Conservation (phyloP, 2,329 filamentous ascomycete species). For the Endoconidiophora laricicola region DNA sequence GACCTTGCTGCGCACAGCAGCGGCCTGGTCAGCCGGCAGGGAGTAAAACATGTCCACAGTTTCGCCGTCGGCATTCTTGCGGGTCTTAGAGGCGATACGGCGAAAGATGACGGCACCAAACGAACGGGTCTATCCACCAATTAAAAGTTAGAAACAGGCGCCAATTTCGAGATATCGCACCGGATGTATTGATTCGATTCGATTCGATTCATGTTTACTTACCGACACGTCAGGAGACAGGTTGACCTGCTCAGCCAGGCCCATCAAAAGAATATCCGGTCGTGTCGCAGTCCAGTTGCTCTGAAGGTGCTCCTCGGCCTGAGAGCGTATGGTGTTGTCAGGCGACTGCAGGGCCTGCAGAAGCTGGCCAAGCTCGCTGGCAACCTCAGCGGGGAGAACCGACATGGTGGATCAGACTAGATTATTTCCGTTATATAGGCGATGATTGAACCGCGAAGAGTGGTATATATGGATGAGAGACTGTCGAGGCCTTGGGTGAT, state of each 20-base stretch:
- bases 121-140: constrained; percentile 51
- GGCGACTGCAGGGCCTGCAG: constrained; percentile 75
- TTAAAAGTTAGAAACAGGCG: not conserved
- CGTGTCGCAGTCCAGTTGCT: constrained; percentile 72
- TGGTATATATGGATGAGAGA: not conserved
- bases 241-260: constrained; percentile 79
- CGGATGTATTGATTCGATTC: not conserved
- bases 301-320: constrained; percentile 80
- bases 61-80: constrained; percentile 56
- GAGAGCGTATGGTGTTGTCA: constrained; percentile 70
- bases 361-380: constrained; percentile 70
- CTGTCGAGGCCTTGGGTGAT: not conserved
- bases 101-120: constrained; percentile 91
- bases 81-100: constrained; percentile 75
- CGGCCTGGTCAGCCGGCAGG: constrained; percentile 54
- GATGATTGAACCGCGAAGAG: not conserved
- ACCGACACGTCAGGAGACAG: constrained; percentile 58
- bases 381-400: constrained; percentile 67
- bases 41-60: constrained; percentile 75
- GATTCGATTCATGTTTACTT: constrained; percentile 17
- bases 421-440: not conserved
- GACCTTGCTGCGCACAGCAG: constrained; percentile 68
- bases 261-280: constrained; percentile 83
- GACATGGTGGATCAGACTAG: constrained; percentile 45
- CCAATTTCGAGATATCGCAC: not conserved